Conservation (phyloP, 1,284 basidiomycete species). For the Earliella scabrosa region DNA sequence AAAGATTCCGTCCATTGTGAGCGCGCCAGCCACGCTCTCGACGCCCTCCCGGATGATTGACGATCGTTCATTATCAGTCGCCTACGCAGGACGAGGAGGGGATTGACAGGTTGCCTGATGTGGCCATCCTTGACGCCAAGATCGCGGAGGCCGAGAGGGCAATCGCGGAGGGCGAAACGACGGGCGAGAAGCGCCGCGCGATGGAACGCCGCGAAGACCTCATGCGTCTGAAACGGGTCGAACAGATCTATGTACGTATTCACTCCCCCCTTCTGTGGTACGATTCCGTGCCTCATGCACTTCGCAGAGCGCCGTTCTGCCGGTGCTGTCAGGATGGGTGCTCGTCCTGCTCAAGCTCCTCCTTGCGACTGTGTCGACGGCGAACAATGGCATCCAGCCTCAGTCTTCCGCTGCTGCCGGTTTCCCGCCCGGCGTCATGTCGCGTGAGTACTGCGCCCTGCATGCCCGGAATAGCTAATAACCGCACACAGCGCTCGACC, state of each 20-base stretch:
- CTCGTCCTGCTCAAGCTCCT: conserved; percentile 89
- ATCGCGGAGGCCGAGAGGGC: conserved; percentile 69
- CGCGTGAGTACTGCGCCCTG: conserved; percentile 51
- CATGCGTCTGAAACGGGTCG: conserved; percentile 84
- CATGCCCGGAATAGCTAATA: conserved; percentile 6
- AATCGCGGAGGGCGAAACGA: conserved; percentile 56
- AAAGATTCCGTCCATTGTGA: conserved; percentile 42
- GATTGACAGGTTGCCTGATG: conserved; percentile 65
- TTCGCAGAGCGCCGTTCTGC: conserved; percentile 72
- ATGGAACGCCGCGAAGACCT: conserved; percentile 78
- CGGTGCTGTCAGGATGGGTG: conserved; percentile 85
- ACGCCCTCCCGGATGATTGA: conserved; percentile 1
- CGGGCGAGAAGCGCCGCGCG: conserved; percentile 62
- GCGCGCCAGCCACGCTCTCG: conserved; percentile 16
- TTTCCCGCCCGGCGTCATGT: conserved; percentile 72
- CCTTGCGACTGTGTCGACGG: conserved; percentile 86
- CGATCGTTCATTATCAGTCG: conserved; percentile 11
- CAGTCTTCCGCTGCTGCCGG: conserved; percentile 64
- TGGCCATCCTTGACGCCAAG: conserved; percentile 71
- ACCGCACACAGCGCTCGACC: conserved; percentile 55
- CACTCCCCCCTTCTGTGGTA: neutral
- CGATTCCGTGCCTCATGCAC: conserved; percentile 2
- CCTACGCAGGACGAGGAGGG: conserved; percentile 57
- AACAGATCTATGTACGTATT: conserved; percentile 84
- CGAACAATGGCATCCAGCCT: conserved; percentile 55